These are phyloP conservation scores for Aspergillus sparsus DNA, from an alignment of 495 filamentous ascomycete species.

Conservation along the genomic window DNA sequence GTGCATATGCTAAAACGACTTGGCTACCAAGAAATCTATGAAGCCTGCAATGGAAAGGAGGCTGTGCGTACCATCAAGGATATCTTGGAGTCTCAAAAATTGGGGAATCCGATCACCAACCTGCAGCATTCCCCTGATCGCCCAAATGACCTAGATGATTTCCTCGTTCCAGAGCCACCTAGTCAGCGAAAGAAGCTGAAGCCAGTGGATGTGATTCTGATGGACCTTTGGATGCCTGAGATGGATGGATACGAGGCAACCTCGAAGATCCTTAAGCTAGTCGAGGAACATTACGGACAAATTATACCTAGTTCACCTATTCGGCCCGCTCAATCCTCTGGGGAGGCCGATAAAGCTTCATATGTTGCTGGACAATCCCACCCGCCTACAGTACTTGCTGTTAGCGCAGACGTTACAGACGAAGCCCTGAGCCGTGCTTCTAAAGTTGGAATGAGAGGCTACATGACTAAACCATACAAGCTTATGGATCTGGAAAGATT, in stretches of 20 bases:
- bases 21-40: conserved; percentile 64
- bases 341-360: background rate
- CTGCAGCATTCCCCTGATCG: background rate
- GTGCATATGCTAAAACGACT: conserved; percentile 70
- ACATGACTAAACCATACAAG: conserved; percentile 80
- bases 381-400: conserved; percentile 61
- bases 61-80: conserved; percentile 66
- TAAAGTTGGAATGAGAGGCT: conserved; percentile 71
- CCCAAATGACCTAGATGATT: conserved; percentile 10
- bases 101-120: conserved; percentile 2
- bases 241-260: conserved; percentile 83
- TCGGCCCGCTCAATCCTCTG: background rate
- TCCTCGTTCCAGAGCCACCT: conserved; percentile 20
- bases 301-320: conserved; percentile 10
- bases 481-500: conserved; percentile 67
- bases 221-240: conserved; percentile 87
- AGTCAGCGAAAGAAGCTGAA: conserved; percentile 33
- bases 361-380: conserved; percentile 13
- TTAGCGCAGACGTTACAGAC: conserved; percentile 76
- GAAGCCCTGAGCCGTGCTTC: conserved; percentile 64
- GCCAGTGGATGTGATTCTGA: conserved; percentile 67
- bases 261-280: conserved; percentile 60
- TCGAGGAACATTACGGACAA: conserved; percentile 37
- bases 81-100: conserved; percentile 32
- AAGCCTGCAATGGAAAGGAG: conserved; percentile 73